A percentile compares a stretch with the other conserved stretches of the same genome.
Conservation (phyloP, 1,139 yeast species). For the Spencermartinsiella ligniputridi region DNA sequence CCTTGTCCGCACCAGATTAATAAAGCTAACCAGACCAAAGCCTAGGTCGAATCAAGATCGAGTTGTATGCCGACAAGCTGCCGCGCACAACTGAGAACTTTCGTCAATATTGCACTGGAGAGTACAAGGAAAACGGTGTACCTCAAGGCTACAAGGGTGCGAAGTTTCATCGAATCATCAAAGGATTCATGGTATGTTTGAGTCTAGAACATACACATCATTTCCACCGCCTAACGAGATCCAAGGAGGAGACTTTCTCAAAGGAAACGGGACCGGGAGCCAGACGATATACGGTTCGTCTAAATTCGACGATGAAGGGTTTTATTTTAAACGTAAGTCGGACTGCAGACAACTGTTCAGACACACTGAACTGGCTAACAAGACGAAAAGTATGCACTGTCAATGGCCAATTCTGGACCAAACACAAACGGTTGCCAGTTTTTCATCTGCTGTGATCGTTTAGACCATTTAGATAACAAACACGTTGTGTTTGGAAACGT, state of each 20-base stretch:
- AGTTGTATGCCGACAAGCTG: slow-evolving; percentile 39
- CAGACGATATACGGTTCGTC: slow-evolving; percentile 45
- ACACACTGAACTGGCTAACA: neutral
- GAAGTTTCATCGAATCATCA: slow-evolving; percentile 77
- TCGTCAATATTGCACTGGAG: slow-evolving; percentile 55
- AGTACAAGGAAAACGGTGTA: slow-evolving; percentile 36
- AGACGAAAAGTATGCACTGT: slow-evolving; percentile 36
- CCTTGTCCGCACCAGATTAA: neutral
- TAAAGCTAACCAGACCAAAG: slow-evolving; percentile 14
- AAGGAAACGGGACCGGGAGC: slow-evolving; percentile 45
- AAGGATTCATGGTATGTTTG: slow-evolving; percentile 58
- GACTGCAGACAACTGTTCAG: too few relatives aligned
- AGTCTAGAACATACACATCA: neutral
- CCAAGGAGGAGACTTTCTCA: slow-evolving; percentile 43
- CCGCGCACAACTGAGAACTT: slow-evolving; percentile 52
- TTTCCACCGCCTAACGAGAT: slow-evolving; percentile 19
- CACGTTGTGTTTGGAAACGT: slow-evolving; percentile 41
- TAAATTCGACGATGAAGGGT: slow-evolving; percentile 85
- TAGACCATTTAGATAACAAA: slow-evolving; percentile 35
- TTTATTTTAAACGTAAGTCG: slow-evolving; percentile 56
- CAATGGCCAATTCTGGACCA: slow-evolving; percentile 46
- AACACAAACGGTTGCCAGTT: slow-evolving; percentile 42
- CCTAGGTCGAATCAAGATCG: slow-evolving; percentile 44
- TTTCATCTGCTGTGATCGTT: slow-evolving; percentile 33
- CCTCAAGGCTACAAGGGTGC: slow-evolving; percentile 70